These are phyloP conservation scores for Guadua angustifolia DNA, from an alignment of 176 grass and related monocot genomes.

Conservation along the genomic window DNA sequence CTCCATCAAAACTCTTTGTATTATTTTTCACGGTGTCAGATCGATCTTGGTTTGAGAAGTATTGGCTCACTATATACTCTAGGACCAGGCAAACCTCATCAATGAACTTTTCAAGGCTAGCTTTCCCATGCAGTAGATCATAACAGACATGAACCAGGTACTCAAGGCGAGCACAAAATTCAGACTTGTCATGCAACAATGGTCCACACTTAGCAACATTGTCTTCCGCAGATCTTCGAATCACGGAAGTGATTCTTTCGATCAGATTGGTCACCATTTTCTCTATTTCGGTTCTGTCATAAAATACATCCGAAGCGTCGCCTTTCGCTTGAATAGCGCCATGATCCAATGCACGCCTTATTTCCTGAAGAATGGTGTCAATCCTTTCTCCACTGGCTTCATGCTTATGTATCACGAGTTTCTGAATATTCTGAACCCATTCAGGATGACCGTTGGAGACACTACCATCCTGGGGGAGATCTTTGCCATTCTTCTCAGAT, in stretches of 20 bases:
- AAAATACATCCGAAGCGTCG: slow-evolving; percentile 13
- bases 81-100: slow-evolving; percentile 49
- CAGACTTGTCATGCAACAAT: slow-evolving; percentile 29
- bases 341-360: slow-evolving; percentile 48
- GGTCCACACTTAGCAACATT: slow-evolving; percentile 27
- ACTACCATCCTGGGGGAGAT: neutral
- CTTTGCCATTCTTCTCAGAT: slow-evolving; percentile 20
- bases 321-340: neutral
- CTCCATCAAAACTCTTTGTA: slow-evolving; percentile 37
- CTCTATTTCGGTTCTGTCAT: slow-evolving; percentile 23
- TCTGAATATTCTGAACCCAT: slow-evolving; percentile 61
- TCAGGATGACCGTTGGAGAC: slow-evolving; percentile 48
- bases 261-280: slow-evolving; percentile 21
- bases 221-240: slow-evolving; percentile 1
- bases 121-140: slow-evolving; percentile 51
- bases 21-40: neutral
- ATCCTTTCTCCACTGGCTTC: slow-evolving; percentile 59
- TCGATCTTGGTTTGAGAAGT: slow-evolving; percentile 47
- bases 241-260: slow-evolving; percentile 32
- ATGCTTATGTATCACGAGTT: slow-evolving; percentile 64
- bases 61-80: slow-evolving; percentile 52
- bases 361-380: slow-evolving; percentile 56
- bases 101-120: slow-evolving; percentile 47
- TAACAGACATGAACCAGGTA: slow-evolving; percentile 56
- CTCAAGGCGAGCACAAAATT: slow-evolving; percentile 44